Evolutionary conservation across 768 basidiomycete species (phyloP), one percentile per base, ranked within the genome.

Genomic region (Antrodiella citrinella): DNA sequence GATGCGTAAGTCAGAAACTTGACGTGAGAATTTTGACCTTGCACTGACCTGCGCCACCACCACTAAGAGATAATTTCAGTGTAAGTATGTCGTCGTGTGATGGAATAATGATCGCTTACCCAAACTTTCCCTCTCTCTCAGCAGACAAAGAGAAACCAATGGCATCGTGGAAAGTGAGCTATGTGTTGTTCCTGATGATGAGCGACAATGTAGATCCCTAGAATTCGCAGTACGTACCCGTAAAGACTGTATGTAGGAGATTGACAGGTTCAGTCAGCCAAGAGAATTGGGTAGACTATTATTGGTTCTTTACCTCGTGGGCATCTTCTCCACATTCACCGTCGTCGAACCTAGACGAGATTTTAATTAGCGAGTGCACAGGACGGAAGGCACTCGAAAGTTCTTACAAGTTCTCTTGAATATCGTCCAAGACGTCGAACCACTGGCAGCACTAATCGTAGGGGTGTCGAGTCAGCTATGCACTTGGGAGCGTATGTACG

Each of bases 391-490:
- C n/a, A n/a, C n/a, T n/a, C n/a, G n/a, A 25, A 19, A 23, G 15
- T 35, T 24, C 49, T 25, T 47, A 59, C 55, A 72, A 54, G 52
- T 70, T 67, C 18, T 53, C 52, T 50, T 72, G 72, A 26, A 72
- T 53, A 45, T 72, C 70, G 25, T 68, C 67, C 4, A 70, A 55
- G 25, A 73, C 58, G 41, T 71, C 66, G 59, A 70, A 69, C 57
- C 69, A 63, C n/a, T 54, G 62, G 49, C 70, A 72, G 57, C 71
- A 72, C 50, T 54, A 22, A 43, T 5, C 35, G 18, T 38, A 18
- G 10, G 10, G 35, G 35, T n/a, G n/a, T n/a, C n/a, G n/a, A n/a
- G n/a, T n/a, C n/a, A n/a, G n/a, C n/a, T n/a, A n/a, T n/a, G n/a
- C n/a, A n/a, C n/a, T n/a, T n/a, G n/a, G n/a, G n/a, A n/a, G n/a